Conservation (phyloP, 2,329 filamentous ascomycete genomes). For the Neofusicoccum cordaticola region DNA sequence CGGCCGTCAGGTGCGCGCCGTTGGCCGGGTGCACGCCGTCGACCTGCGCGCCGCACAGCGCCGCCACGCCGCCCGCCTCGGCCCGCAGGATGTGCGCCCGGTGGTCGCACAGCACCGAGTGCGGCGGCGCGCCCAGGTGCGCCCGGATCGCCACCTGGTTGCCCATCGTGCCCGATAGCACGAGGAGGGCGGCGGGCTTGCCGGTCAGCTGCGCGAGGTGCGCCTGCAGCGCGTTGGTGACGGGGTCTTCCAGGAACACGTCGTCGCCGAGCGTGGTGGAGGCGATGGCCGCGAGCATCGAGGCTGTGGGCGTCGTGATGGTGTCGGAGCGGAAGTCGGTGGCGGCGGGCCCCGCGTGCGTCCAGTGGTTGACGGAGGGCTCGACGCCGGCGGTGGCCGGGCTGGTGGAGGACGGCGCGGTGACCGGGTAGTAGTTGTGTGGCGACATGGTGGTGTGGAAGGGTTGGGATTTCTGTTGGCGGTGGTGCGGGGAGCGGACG, state of each 20-base stretch:
- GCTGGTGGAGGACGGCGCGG: background rate
- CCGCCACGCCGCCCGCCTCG: constrained; percentile 67
- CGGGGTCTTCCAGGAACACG: constrained; percentile 76
- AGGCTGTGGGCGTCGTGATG: constrained; percentile 42
- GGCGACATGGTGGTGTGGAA: constrained; percentile 2
- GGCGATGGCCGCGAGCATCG: constrained; percentile 79
- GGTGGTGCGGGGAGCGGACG: background rate
- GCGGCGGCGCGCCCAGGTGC: constrained; percentile 74
- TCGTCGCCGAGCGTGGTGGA: constrained; percentile 77
- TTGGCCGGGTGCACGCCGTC: constrained; percentile 67
- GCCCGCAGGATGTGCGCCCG: constrained; percentile 74
- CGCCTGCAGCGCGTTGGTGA: constrained; percentile 71
- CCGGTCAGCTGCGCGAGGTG: constrained; percentile 70
- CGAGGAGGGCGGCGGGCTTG: constrained; percentile 75
- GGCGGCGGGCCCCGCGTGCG: constrained; percentile 50
- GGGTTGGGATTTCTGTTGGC: background rate
- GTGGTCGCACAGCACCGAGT: constrained; percentile 75
- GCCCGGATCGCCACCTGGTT: constrained; percentile 82
- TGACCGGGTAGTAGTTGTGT: constrained; percentile 6
- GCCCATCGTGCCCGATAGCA: constrained; percentile 90
- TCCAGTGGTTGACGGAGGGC: constrained; percentile 28
- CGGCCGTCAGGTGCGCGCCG: constrained; percentile 69
- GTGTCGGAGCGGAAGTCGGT: constrained; percentile 54
- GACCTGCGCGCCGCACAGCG: constrained; percentile 68
- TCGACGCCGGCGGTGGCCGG: background rate